Percentiles rank a stretch among this genome's conserved stretches.
Conservation (phyloP, 495 filamentous ascomycete species). For the Annulohypoxylon stygium region DNA sequence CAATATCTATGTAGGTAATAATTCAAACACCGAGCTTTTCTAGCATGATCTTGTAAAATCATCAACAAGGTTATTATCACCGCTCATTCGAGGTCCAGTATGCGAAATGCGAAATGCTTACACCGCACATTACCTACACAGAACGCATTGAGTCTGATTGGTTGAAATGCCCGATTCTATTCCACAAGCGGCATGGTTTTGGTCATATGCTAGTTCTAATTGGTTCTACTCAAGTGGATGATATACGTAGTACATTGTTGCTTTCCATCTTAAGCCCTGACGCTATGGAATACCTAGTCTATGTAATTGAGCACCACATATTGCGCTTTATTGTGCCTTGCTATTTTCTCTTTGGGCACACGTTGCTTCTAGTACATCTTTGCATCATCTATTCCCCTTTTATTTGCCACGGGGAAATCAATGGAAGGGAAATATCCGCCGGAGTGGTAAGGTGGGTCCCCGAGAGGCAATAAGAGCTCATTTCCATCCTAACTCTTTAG, state of each 20-base stretch:
- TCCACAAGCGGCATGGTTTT: not conserved
- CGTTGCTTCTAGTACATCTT: not conserved
- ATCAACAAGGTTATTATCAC: constrained; percentile 7
- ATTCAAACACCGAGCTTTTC: not conserved
- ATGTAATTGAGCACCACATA: not conserved
- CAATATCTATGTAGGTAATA: not conserved
- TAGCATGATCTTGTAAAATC: not conserved
- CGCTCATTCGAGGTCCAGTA: not conserved
- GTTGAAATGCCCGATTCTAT: not conserved
- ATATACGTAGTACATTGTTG: not conserved
- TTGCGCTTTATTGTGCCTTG: not conserved
- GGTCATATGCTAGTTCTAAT: not conserved
- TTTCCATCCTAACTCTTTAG: not conserved
- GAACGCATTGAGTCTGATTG: not conserved
- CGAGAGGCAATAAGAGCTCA: not conserved
- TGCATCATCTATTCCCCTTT: not conserved
- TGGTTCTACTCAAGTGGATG: not conserved
- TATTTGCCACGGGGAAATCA: not conserved
- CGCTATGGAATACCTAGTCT: not conserved
- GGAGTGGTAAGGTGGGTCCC: not conserved
- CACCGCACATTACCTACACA: not conserved
- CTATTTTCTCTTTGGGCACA: not conserved
- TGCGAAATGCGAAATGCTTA: not conserved
- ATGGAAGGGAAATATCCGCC: not conserved
- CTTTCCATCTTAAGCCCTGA: not conserved